Evolutionary conservation across 768 basidiomycete species (phyloP).

Genomic region (Phanerodontia chrysosporium): DNA sequence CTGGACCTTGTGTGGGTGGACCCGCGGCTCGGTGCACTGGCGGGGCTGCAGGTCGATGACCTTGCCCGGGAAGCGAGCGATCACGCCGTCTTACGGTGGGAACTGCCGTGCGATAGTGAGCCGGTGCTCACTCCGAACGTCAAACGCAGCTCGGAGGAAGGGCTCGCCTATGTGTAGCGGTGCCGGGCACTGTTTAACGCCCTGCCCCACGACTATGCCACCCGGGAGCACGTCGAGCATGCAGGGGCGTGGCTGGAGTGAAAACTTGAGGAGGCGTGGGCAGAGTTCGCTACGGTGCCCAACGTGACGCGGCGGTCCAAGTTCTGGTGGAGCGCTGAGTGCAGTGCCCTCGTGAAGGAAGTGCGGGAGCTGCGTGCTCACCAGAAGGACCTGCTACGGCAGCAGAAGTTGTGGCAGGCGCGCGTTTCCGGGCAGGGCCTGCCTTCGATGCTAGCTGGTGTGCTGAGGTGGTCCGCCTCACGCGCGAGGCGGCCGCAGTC

Average conservation of each 20-base stretch:
- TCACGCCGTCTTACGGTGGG: not conserved
- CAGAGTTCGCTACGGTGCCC: not conserved
- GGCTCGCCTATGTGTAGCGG: not conserved
- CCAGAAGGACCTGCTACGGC: not conserved
- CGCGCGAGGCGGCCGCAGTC: not conserved
- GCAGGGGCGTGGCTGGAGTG: not conserved
- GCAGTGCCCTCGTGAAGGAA: not conserved
- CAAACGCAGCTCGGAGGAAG: not conserved
- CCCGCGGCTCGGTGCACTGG: constrained; percentile 8
- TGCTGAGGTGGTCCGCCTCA: not conserved
- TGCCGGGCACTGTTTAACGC: not conserved
- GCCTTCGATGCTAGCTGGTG: not conserved
- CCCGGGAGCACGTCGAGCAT: not conserved
- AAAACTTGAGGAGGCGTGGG: not conserved
- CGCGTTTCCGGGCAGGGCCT: not conserved
- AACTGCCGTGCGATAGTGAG: not conserved
- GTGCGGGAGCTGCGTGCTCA: not conserved
- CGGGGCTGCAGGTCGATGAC: not conserved
- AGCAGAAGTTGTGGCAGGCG: not conserved
- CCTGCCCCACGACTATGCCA: not conserved
- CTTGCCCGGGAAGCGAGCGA: not conserved
- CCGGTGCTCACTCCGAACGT: not conserved
- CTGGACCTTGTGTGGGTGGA: constrained; percentile 7
- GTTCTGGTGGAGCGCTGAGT: constrained; percentile 8
- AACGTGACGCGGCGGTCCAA: not conserved